A percentile compares a stretch with the other conserved stretches of the same genome.
Evolutionary conservation across 1,139 yeast species (phyloP).

Genomic region (Kodamaea derodonti): DNA sequence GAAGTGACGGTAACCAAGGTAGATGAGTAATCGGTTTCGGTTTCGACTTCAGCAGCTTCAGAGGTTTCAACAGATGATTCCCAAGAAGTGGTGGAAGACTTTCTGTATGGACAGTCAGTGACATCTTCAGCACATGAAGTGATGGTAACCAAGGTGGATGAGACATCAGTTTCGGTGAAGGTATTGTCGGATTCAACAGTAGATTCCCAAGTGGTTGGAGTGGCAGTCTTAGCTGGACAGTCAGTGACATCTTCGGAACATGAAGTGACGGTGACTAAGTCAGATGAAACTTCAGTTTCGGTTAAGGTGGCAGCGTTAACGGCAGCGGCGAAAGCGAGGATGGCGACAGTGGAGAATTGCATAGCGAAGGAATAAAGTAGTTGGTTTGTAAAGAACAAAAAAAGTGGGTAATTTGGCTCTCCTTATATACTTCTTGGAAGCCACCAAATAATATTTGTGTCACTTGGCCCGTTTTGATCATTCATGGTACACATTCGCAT

Average conservation of each 20-base stretch:
- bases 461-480: too few relatives aligned
- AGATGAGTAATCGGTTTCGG: constrained; percentile 4
- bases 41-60: constrained; percentile 16
- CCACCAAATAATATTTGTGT: too few relatives aligned
- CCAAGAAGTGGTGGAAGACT: constrained; percentile 24
- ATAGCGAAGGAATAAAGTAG: constrained; percentile 29
- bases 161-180: constrained; percentile 17
- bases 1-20: constrained; percentile 41
- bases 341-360: constrained; percentile 48
- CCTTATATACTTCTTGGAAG: not conserved
- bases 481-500: too few relatives aligned
- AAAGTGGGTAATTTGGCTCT: not conserved
- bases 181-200: not conserved
- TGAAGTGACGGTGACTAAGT: constrained; percentile 39
- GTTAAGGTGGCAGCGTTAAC: constrained; percentile 35
- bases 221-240: constrained; percentile 31
- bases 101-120: constrained; percentile 24
- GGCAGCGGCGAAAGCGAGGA: constrained; percentile 39
- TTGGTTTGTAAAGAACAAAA: not conserved
- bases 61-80: constrained; percentile 16
- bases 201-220: constrained; percentile 21
- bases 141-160: constrained; percentile 23
- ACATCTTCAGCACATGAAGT: constrained; percentile 22
- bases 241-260: constrained; percentile 37
- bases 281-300: constrained; percentile 25